Base-by-base conservation (phyloP, 2,329 filamentous ascomycete genomes). In the Xylaria sp. region DNA sequence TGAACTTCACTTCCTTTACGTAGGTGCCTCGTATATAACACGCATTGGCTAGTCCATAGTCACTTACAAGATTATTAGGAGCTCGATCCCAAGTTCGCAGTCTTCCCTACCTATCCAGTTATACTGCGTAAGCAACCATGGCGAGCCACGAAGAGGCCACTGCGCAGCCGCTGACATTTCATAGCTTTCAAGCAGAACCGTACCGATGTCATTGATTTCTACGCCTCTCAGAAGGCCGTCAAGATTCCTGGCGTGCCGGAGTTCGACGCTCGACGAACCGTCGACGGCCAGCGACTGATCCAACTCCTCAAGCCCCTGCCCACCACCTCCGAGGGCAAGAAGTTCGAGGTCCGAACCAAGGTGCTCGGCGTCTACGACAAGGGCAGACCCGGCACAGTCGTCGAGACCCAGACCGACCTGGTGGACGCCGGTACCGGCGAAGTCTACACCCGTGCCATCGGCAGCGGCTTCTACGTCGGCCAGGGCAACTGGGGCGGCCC, bases 1-100 rank as follows among this genome's bases (percentile, higher is more conserved):
- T 75, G 94, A 98, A 85, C 89, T 97, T 77, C 94, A 97, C 79
- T 97, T 95, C 79, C 90, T 97, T 82, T 98, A 94, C 77, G 94
- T 96, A 31, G 41, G 63, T 69, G 60, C 58, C 68, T 44, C 65
- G 51, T 66, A 50, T 67, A 28, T 28, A 66, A 46, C 6, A 58
- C 48, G 2, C 37, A 25, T 31, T 25, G 1, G n/a, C 12, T 3
- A 10, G 18, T n/a, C n/a, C 46, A 18, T 25, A 54, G 59, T 63
- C 44, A 69, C 69, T 69, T 7, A 67, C 15, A 65, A 39, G 20
- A 50, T 20, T 58, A 0, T 73, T 52, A 95, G 93, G 94, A 98
- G 83, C 88, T 97, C 62, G 91, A 97, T 80, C 93, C 94, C 55
- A 87, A 92, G 67, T 98, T 98, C 80, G 83, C 91, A 70, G 92